Base-by-base conservation (phyloP, 2,329 filamentous ascomycete species). In the Ascochyta fabae region DNA sequence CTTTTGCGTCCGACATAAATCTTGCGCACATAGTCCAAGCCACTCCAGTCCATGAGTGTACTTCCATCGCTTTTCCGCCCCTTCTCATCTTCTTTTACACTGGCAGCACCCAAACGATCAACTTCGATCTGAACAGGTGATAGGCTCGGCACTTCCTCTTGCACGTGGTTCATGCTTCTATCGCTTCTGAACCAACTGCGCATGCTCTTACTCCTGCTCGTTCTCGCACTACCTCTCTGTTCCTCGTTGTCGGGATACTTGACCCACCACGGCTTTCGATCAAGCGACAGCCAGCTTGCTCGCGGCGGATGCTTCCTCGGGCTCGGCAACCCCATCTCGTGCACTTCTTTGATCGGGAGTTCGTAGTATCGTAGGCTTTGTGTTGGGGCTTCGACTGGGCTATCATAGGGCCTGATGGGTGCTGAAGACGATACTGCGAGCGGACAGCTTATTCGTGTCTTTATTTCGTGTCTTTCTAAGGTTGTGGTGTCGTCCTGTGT, bases 291-390 rank as follows among this genome's bases (percentile, higher is more conserved):
- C 47, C 53, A 50, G 16, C 46, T 56, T 9, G 38, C 42, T 19
- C 46, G 27, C 8, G 42, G 34, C 5, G 46, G 48, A 1, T 22
- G 40, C 16, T 52, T 45, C 22, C 23, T 57, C 3, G 54, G 54
- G 22, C 54, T 57, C 23, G 54, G 54, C 8, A 44, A 10, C 4
- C 54, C 54, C 48, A 57, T 43, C 39, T 57, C 54, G 15, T 57
- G 38, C 2, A 53, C 23, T 31, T 56, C 47, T 26, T 56, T 42
- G 23, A 42, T 41, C 1, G 48, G 54, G 15, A 57, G 40, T 24
- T 57, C 54, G 27, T 39, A 50, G 44, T 52, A 57, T 22, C 35
- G 26, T 2, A 56, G 19, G 16, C 47, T 51, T 10, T 47, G 47
- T 6, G 53, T 29, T n/a, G 47, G 47, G 4, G 47, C 53, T 24